Base-by-base conservation (phyloP, 2,329 filamentous ascomycete species). In the Geosmithia flava region DNA sequence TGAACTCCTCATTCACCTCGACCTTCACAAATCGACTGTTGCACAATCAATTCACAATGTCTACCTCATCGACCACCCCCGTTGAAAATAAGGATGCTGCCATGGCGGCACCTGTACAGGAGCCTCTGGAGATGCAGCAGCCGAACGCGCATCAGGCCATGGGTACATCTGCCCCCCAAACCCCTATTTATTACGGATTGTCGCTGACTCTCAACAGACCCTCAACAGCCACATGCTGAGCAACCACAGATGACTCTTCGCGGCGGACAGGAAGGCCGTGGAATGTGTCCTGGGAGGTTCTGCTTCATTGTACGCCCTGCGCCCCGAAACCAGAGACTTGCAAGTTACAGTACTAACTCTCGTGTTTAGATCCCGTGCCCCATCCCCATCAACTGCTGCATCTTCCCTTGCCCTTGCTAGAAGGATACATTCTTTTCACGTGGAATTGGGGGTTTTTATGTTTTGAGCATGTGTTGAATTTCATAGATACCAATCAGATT, bases 381-480 rank as follows among this genome's bases (percentile, higher is more conserved):
- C 3, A 51, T 63, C 17, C 60, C 59, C 44, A 60, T 58, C 53
- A 57, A 62, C 51, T 63, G 53, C 53, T 63, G 60, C 53, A 56
- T 61, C 30, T 53, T 58, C 50, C 56, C 56, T 20, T 56, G 54
- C 42, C 54, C 55, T 16, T 57, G 55, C 49, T 47, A 41, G 41
- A 33, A 10, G 7, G 23, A 4, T 27, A 8, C 23, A n/a, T 15
- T 11, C 11, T 40, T 3, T 44, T 44, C 23, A 8, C 8, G 23
- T 27, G 23, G 23, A 8, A 27, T 27, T 3, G 41, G n/a, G 40
- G 29, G 6, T 30, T 30, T 6, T 19, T 19, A 3, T 23, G 41
- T 19, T 42, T 19, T 19, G n/a, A 42, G 41, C 41, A 3, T 42
- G 10, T 13, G 33, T 27, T 27, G 33, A 37, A 13, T 3, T 37